These are phyloP conservation scores for Fusarium sp. DNA, from an alignment of 2,329 filamentous ascomycete genomes.

Conservation along the genomic window DNA sequence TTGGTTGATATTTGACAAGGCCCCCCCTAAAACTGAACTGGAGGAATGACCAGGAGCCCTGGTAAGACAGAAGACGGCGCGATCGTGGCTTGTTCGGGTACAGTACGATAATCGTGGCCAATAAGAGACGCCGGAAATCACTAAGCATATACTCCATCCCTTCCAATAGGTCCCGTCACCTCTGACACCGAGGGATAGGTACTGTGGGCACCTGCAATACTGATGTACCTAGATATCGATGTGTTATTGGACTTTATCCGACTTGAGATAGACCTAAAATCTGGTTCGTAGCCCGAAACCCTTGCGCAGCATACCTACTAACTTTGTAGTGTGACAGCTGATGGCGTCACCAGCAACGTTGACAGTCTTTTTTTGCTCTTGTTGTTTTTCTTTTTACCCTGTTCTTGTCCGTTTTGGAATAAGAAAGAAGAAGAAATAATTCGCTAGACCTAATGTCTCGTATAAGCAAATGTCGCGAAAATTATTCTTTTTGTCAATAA, in stretches of 20 bases:
- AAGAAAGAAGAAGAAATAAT: constrained; percentile 38
- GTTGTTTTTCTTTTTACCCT: background rate
- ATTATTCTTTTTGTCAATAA: background rate
- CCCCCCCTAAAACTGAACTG: background rate
- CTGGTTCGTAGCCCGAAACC: background rate
- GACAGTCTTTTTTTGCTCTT: constrained; percentile 2
- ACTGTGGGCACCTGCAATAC: background rate
- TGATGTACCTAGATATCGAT: background rate
- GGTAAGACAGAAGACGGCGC: background rate
- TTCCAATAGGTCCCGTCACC: background rate
- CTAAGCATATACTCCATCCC: background rate
- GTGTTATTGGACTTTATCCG: background rate
- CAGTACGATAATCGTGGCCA: constrained; percentile 14
- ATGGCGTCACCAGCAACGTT: constrained; percentile 36
- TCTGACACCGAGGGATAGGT: background rate
- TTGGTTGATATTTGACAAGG: background rate
- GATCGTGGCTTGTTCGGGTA: constrained; percentile 34
- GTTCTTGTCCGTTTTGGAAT: background rate
- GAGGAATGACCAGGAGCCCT: background rate
- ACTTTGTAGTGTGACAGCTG: background rate
- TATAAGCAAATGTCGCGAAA: background rate
- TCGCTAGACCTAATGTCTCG: background rate
- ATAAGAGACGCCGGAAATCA: background rate
- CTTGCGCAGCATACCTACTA: background rate
- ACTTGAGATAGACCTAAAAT: background rate